Evolutionary conservation across 257 asterid species (phyloP), one percentile per base, ranked within the genome.

Genomic region (Penstemon davidsonii): DNA sequence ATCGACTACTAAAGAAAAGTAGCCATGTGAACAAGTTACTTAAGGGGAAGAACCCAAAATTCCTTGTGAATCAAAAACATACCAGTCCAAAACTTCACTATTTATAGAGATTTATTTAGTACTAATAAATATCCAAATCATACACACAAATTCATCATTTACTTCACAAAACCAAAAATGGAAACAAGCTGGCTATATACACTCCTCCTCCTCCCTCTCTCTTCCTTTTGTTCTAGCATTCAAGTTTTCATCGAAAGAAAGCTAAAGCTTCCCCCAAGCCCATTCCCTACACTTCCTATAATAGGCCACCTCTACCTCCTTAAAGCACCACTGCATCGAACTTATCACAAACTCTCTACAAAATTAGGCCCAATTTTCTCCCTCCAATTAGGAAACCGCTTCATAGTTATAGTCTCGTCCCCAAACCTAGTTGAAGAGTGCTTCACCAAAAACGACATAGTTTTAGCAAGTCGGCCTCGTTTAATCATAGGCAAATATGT

Each of bases 231-330:
- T 65, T 6, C 7, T 65, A 36, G 19, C 60, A 2, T 25, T 41
- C 4, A 73, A 69, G 9, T 43, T 60, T 7, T 12, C 44, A 4
- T 59, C 67, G 7, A 33, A 15, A 47, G 41, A 12, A 52, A 39
- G 12, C 33, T 25, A 18, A 12, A 44, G 5, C 79, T 77, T 7
- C 85, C 85, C 10, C 85, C 85, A 15, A 69, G 60, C 1, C 85
- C 82, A 36, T 4, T 13, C 8, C 55, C 44, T 10, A 61, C 69
- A 25, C 62, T 81, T 65, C 86, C 86, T 5, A 12, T 78, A 1
- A 69, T 72, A 6, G 86, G 86, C 5, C 83, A 81, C 52, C 52
- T 78, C 49, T 51, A 81, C 69, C 78, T 81, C 45, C 10, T 81
- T 10, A 64, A 67, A 64, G n/a, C 4, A 4, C 83, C 78, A 6